phyloP scores from a whole-genome alignment of 1,284 basidiomycete species.

The Somion occarium region DNA sequence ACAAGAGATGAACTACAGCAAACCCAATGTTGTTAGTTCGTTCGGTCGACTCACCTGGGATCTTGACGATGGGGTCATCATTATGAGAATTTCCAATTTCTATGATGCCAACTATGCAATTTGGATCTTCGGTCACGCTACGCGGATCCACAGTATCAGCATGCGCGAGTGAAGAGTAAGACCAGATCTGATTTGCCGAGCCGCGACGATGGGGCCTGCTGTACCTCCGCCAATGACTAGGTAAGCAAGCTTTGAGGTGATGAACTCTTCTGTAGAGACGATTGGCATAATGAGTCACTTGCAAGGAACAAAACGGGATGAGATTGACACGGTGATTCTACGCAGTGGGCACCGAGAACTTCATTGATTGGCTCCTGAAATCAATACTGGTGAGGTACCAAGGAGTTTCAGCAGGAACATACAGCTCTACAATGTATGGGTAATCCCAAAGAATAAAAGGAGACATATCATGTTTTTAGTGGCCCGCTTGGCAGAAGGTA shows the following conservation, averaged over 20 bases:
- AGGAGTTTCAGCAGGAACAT: too few relatives aligned
- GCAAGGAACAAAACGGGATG: too few relatives aligned
- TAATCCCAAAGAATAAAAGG: too few relatives aligned
- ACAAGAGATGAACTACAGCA: too few relatives aligned
- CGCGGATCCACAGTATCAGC: background rate
- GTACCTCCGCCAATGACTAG: conserved; percentile 10
- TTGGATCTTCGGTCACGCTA: conserved; percentile 7
- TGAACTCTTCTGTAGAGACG: background rate
- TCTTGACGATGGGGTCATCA: background rate
- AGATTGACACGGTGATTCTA: too few relatives aligned
- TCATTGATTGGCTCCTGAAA: too few relatives aligned
- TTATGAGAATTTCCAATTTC: conserved; percentile 2
- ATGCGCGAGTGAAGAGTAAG: background rate
- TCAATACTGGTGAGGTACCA: too few relatives aligned
- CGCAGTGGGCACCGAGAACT: too few relatives aligned
- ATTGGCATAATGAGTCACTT: conserved; percentile 4
- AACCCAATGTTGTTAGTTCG: too few relatives aligned
- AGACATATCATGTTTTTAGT: too few relatives aligned
- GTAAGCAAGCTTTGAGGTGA: conserved; percentile 6
- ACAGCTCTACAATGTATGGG: too few relatives aligned
- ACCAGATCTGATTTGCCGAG: background rate
- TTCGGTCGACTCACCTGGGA: background rate
- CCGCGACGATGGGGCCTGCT: conserved; percentile 5
- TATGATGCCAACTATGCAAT: conserved; percentile 4
- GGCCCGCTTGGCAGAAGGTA: too few relatives aligned